Conservation (phyloP, 1,284 basidiomycete species). For the Apiotrichum veenhuisii region DNA sequence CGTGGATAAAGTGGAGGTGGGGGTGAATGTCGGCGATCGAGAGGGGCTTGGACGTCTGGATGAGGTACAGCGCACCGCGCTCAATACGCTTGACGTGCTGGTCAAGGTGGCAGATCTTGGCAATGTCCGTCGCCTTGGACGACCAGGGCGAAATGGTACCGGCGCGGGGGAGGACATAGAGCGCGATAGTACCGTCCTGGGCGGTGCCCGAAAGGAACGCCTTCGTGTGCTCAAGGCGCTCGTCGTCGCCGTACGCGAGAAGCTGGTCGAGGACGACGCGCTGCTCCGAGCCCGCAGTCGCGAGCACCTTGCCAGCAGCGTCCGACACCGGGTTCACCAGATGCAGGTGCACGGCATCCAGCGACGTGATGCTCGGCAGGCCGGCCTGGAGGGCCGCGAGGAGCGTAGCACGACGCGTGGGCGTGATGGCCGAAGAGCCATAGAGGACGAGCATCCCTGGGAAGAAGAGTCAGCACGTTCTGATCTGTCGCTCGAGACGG, state of each 20-base stretch:
- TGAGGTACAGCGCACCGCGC: constrained; percentile 70
- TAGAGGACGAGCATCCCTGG: constrained; percentile 54
- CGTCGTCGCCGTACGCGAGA: constrained; percentile 82
- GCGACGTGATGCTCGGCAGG: constrained; percentile 58
- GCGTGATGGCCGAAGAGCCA: constrained; percentile 69
- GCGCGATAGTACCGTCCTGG: constrained; percentile 51
- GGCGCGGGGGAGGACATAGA: constrained; percentile 73
- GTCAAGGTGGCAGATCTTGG: constrained; percentile 76
- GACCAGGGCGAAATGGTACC: constrained; percentile 92
- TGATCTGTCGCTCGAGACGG: neutral
- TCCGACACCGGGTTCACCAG: constrained; percentile 65
- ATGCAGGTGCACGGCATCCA: constrained; percentile 86
- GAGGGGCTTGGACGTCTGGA: constrained; percentile 55
- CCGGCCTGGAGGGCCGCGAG: constrained; percentile 61
- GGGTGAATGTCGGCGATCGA: constrained; percentile 47
- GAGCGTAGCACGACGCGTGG: constrained; percentile 64
- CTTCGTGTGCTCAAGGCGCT: constrained; percentile 40
- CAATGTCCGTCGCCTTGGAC: constrained; percentile 94
- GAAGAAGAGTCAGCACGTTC: neutral
- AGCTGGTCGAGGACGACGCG: constrained; percentile 66
- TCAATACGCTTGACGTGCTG: constrained; percentile 73
- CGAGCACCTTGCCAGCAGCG: constrained; percentile 56
- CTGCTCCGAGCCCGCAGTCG: constrained; percentile 52
- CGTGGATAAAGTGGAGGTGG: constrained; percentile 72
- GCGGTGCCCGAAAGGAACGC: constrained; percentile 29